phyloP scores from a whole-genome alignment of 192 early-diverging fungal genomes.

The Dispira simplex region DNA sequence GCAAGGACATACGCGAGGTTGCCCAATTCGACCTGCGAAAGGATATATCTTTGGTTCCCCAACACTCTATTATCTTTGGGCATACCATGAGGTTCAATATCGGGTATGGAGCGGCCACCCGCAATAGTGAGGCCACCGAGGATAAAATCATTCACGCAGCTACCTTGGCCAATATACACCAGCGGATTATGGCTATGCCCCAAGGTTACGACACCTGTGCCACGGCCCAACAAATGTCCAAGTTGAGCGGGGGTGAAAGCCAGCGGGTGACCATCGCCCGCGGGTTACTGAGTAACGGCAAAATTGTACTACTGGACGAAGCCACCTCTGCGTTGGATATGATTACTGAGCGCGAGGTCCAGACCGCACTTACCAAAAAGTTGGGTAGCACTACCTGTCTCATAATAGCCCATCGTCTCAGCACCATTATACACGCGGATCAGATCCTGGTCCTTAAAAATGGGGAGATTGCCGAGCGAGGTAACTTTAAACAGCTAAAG shows the following conservation, averaged over 20 bases:
- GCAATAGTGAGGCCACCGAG: conserved; percentile 28
- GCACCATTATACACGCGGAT: conserved; percentile 74
- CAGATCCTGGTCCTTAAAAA: conserved; percentile 76
- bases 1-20: conserved; percentile 53
- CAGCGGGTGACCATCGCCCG: conserved; percentile 84
- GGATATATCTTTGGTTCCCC: conserved; percentile 66
- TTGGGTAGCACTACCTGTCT: conserved; percentile 56
- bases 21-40: conserved; percentile 47
- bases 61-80: conserved; percentile 17
- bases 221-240: conserved; percentile 72
- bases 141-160: conserved; percentile 30
- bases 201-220: conserved; percentile 26
- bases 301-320: conserved; percentile 82
- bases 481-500: conserved; percentile 67
- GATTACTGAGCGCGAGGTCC: conserved; percentile 73
- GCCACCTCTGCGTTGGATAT: conserved; percentile 80
- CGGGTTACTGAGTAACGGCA: conserved; percentile 80
- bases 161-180: conserved; percentile 29
- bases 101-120: conserved; percentile 34
- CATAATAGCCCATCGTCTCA: conserved; percentile 75
- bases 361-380: too few relatives aligned
- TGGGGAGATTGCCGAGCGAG: conserved; percentile 67
- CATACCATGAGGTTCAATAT: conserved; percentile 71
- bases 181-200: conserved; percentile 27
- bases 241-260: conserved; percentile 86